phyloP scores from a whole-genome alignment of 2,329 filamentous ascomycete genomes.

The Colletotrichum liaoningense region DNA sequence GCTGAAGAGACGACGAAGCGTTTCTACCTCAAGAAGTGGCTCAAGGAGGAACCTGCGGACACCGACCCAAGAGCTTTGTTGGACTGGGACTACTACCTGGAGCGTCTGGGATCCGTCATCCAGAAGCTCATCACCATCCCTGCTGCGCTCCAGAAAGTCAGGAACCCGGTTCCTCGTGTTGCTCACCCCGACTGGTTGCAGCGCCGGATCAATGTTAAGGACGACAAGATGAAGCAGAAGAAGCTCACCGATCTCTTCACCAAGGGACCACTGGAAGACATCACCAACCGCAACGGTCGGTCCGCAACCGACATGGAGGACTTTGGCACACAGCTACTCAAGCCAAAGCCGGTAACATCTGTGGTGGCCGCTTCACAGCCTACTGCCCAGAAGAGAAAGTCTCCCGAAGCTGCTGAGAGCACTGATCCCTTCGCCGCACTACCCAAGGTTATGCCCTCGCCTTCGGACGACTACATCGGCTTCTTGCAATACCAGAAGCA shows the following conservation, averaged over 20 bases:
- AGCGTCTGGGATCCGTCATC: slow-evolving; percentile 95
- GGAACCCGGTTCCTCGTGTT: slow-evolving; percentile 93
- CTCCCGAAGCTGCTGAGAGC: slow-evolving; percentile 74
- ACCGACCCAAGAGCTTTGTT: slow-evolving; percentile 91
- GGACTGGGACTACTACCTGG: slow-evolving; percentile 97
- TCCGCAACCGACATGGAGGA: slow-evolving; percentile 81
- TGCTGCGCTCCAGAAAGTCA: slow-evolving; percentile 92
- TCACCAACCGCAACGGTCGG: slow-evolving; percentile 71
- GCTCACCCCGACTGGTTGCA: slow-evolving; percentile 97
- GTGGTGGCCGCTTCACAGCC: slow-evolving; percentile 68
- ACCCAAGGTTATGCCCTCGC: slow-evolving; percentile 84
- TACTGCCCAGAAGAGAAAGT: slow-evolving; percentile 76
- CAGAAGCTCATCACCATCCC: slow-evolving; percentile 99
- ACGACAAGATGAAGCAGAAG: slow-evolving; percentile 98
- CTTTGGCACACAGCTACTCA: slow-evolving; percentile 76
- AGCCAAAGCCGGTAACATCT: slow-evolving; percentile 69
- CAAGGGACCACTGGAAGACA: slow-evolving; percentile 79
- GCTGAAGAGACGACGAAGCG: slow-evolving; percentile 90
- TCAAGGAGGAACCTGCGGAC: slow-evolving; percentile 90
- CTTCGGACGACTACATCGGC: slow-evolving; percentile 86
- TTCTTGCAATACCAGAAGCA: slow-evolving; percentile 96
- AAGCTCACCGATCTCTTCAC: slow-evolving; percentile 95
- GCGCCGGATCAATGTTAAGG: slow-evolving; percentile 91
- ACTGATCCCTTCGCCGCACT: slow-evolving; percentile 84
- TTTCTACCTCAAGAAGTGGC: slow-evolving; percentile 92